A percentile compares a stretch with the other conserved stretches of the same genome.
phyloP scores from a whole-genome alignment of 345 rosid genomes.

The Salix suchowensis region DNA sequence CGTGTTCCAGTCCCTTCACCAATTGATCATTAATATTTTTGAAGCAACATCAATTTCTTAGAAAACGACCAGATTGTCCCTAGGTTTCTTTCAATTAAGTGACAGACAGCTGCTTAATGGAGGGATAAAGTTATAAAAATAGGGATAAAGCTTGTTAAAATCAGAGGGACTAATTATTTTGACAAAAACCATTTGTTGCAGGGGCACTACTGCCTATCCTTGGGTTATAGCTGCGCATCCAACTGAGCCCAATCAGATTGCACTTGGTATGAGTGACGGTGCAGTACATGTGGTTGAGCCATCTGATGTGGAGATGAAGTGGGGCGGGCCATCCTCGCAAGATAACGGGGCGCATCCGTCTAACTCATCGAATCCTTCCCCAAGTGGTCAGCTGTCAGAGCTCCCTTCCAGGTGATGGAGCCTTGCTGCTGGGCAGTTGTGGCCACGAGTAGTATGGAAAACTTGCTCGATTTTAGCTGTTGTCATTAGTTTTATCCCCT shows the following conservation, averaged over 20 bases:
- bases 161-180: background rate
- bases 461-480: background rate
- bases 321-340: slow-evolving; percentile 39
- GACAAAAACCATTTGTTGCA: slow-evolving; percentile 8
- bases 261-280: slow-evolving; percentile 64
- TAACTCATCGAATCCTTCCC: slow-evolving; percentile 44
- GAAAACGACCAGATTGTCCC: too few species aligned
- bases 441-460: too few species aligned
- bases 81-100: too few species aligned
- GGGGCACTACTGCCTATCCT: slow-evolving; percentile 30
- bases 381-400: slow-evolving; percentile 36
- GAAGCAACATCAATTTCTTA: too few species aligned
- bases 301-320: slow-evolving; percentile 36
- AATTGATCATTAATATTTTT: too few species aligned
- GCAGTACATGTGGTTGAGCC: slow-evolving; percentile 59
- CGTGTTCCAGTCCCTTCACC: too few species aligned
- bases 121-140: too few species aligned
- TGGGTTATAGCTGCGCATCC: slow-evolving; percentile 62
- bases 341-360: slow-evolving; percentile 42
- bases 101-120: too few species aligned
- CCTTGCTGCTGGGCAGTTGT: background rate
- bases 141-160: too few species aligned
- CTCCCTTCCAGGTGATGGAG: slow-evolving; percentile 33
- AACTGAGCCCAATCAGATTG: slow-evolving; percentile 54
- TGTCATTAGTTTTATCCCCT: background rate